These are phyloP conservation scores for Cordyceps farinosa DNA, from an alignment of 2,329 filamentous ascomycete species.

Conservation along the genomic window DNA sequence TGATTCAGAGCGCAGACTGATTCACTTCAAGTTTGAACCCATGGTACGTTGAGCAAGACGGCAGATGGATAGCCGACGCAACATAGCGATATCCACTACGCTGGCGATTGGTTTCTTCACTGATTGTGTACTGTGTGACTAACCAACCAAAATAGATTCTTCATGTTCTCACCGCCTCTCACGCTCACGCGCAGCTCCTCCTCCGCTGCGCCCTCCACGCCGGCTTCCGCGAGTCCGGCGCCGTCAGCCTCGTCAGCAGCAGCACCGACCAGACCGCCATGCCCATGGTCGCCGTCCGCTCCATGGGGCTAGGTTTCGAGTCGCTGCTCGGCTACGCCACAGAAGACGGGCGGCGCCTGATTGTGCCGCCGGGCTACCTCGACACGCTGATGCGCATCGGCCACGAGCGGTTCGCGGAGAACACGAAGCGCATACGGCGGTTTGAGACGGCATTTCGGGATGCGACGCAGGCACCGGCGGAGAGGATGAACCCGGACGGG, in stretches of 20 bases:
- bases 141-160: conserved; percentile 61
- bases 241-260: conserved; percentile 58
- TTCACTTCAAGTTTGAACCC: conserved; percentile 92
- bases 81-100: not conserved
- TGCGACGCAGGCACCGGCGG: conserved; percentile 27
- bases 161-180: conserved; percentile 76
- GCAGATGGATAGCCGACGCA: not conserved
- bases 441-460: conserved; percentile 53
- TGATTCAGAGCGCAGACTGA: conserved; percentile 43
- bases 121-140: not conserved
- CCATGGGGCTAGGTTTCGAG: conserved; percentile 77
- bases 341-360: conserved; percentile 40
- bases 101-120: too few relatives aligned
- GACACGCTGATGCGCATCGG: conserved; percentile 63
- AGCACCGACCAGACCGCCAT: conserved; percentile 35
- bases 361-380: conserved; percentile 65
- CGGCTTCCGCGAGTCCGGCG: conserved; percentile 87
- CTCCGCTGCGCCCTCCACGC: conserved; percentile 73
- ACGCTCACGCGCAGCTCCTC: conserved; percentile 69
- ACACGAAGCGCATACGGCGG: conserved; percentile 61
- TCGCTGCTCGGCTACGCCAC: conserved; percentile 65
- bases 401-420: conserved; percentile 71
- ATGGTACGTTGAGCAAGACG: conserved; percentile 61
- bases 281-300: conserved; percentile 82
- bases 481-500: conserved; percentile 32